These are phyloP conservation scores for Coemansia umbellata DNA, from an alignment of 192 early-diverging fungal species.

Conservation along the genomic window DNA sequence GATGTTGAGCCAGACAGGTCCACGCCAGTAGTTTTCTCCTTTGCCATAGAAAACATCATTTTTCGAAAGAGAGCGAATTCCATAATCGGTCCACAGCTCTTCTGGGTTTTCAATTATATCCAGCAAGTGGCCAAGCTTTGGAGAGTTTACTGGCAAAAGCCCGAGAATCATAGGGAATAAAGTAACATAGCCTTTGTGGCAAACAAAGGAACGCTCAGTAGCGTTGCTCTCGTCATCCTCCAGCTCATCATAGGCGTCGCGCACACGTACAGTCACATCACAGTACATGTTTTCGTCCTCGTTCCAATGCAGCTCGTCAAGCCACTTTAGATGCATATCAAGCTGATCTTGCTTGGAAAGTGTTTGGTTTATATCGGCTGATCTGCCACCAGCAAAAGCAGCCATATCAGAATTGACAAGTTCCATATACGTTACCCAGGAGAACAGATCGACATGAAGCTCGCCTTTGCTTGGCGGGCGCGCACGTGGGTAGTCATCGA, in stretches of 20 bases:
- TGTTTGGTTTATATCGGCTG: not conserved
- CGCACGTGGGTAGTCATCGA: conserved; percentile 93
- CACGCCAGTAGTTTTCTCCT: conserved; percentile 94
- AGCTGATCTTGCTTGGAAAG: not conserved
- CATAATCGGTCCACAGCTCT: conserved; percentile 80
- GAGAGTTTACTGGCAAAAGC: conserved; percentile 63
- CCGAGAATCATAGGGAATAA: conserved; percentile 80
- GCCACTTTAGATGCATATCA: conserved; percentile 10
- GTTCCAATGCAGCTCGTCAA: conserved; percentile 43
- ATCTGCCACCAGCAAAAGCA: not conserved
- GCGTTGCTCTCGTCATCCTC: conserved; percentile 27
- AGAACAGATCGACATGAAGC: conserved; percentile 38
- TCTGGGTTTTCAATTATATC: conserved; percentile 72
- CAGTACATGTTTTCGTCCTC: conserved; percentile 39
- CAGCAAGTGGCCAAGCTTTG: conserved; percentile 66
- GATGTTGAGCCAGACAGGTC: conserved; percentile 89
- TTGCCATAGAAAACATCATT: conserved; percentile 63
- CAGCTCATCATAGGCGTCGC: conserved; percentile 42
- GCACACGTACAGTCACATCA: conserved; percentile 21
- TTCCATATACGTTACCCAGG: conserved; percentile 34
- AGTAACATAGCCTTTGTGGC: conserved; percentile 55
- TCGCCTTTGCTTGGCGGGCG: conserved; percentile 56
- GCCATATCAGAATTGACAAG: conserved; percentile 12
- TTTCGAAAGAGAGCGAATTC: conserved; percentile 64
- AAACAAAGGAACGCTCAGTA: conserved; percentile 34